Evolutionary conservation across 176 grass and related monocot genomes (phyloP), one percentile per base, ranked within the genome.

Genomic region (Raddia distichophylla): DNA sequence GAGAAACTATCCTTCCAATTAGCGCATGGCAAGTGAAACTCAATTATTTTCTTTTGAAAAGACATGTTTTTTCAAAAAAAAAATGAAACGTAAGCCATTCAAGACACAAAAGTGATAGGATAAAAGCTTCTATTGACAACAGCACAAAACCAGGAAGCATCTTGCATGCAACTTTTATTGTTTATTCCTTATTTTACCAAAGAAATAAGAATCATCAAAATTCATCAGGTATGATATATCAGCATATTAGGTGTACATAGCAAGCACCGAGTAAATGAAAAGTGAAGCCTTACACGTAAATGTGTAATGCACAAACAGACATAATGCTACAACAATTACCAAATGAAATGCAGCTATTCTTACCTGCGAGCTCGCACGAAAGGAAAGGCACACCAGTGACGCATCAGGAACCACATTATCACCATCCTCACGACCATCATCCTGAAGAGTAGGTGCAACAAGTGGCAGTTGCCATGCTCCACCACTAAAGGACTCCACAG

Each of bases 331-430:
- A 65, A 3, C 4, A 22, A 10, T 14, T 64, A 46, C 3, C 20
- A 55, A 53, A 34, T 51, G 33, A 34, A 10, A 10, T 64, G 4
- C 49, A 32, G 54, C 17, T 60, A 46, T 61, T 20, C 17, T 53
- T 86, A 98, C 95, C 88, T 88, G 95, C 0, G 95, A 98, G 76
- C 86, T 98, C 82, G 92, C 95, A 5, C 92, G 92, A 73, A 95
- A 98, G 60, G 95, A 98, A 86, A 98, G 88, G 46, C 92, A 94
- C 75, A 95, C 60, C 32, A 95, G 84, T 69, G 88, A 89, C 10
- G 76, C 95, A 80, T 68, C 62, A 73, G 95, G 79, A 79, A 76
- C 76, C 20, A 58, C 73, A 1, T 5, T 45, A 64, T 40, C 51
- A 13, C 49, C 59, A 72, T 57, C 40, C 43, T 45, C 52, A 37